Base-by-base conservation (phyloP, 1,284 basidiomycete species). In the Trichosporon ovoides region DNA sequence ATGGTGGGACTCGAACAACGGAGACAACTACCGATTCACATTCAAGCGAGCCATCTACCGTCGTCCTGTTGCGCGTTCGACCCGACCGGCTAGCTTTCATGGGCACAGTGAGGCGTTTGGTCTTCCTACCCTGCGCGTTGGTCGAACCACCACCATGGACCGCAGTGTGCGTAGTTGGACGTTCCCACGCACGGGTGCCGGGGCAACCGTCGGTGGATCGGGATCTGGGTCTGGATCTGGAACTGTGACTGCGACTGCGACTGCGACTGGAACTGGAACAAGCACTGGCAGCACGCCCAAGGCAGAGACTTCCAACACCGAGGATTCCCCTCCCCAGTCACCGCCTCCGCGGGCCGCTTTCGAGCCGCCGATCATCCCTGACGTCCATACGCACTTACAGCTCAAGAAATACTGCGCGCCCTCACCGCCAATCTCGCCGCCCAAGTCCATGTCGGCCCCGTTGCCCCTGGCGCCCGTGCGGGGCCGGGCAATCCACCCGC, bases 1-100 rank as follows among this genome's bases (percentile, higher is more conserved):
- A 59, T 80, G 77, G 76, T 81, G 80, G 80, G 80, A 81, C 61
- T 79, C 79, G 43, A 80, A 79, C 65, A 59, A 68, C 19, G 76
- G 74, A 7, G 55, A 71, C 33, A 81, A 81, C 64, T 81, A 80
- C 68, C 68, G 70, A 52, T 75, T 80, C 59, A 71, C 69, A 2
- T 81, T 81, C 70, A 77, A 75, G 64, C 72, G 73, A 35, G 54
- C 62, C 16, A 53, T 63, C 18, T 59, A 69, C 6, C 58, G 62
- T 12, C 53, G 53, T 11, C 14, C 38, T 18, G 20, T 38, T 7
- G 50, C 49, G 3, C 52, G 54, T n/a, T 19, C 31, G 50, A 20
- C 60, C n/a, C 64, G 61, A 2, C 36, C 64, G 11, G 55, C 55
- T 48, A 13, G 22, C 40, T n/a, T 56, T 55, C 14, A 65, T 64